Percentiles rank a stretch among this genome's conserved stretches.
Evolutionary conservation across 2,329 filamentous ascomycete genomes (phyloP).

Genomic region (Aureobasidium melanogenum): DNA sequence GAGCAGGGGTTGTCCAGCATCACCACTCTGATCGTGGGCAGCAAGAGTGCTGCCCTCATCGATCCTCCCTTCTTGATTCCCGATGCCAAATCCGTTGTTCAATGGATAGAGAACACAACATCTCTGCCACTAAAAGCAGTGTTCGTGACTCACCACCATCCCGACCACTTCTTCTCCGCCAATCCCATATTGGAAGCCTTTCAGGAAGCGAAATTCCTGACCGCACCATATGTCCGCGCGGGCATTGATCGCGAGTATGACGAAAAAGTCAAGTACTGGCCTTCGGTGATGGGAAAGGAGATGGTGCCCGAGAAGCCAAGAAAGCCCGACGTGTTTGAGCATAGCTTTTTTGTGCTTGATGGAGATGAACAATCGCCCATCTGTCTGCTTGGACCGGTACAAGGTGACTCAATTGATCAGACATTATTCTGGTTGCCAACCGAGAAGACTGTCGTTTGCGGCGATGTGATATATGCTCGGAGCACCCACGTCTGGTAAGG

Average conservation of each 20-base stretch:
- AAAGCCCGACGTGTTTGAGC: slow-evolving; percentile 22
- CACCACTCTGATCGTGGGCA: slow-evolving; percentile 21
- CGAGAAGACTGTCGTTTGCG: slow-evolving; percentile 22
- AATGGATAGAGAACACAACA: slow-evolving; percentile 22
- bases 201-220: slow-evolving; percentile 16
- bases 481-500: slow-evolving; percentile 24
- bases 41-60: slow-evolving; percentile 17
- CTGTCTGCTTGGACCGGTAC: slow-evolving; percentile 24
- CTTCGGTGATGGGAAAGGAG: slow-evolving; percentile 21
- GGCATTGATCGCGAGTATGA: slow-evolving; percentile 29
- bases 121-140: slow-evolving; percentile 22
- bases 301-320: slow-evolving; percentile 21
- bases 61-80: slow-evolving; percentile 27
- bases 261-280: slow-evolving; percentile 27
- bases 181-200: slow-evolving; percentile 26
- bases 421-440: slow-evolving; percentile 24
- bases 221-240: slow-evolving; percentile 22
- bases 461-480: slow-evolving; percentile 25
- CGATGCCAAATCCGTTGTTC: slow-evolving; percentile 23
- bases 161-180: slow-evolving; percentile 23
- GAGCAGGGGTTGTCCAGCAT: slow-evolving; percentile 24
- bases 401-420: slow-evolving; percentile 23
- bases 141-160: slow-evolving; percentile 29
- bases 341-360: slow-evolving; percentile 23
- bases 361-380: slow-evolving; percentile 21